Percentiles rank a stretch among this genome's conserved stretches.
phyloP scores from a whole-genome alignment of 768 basidiomycete species.

The Pleurotus platypus region DNA sequence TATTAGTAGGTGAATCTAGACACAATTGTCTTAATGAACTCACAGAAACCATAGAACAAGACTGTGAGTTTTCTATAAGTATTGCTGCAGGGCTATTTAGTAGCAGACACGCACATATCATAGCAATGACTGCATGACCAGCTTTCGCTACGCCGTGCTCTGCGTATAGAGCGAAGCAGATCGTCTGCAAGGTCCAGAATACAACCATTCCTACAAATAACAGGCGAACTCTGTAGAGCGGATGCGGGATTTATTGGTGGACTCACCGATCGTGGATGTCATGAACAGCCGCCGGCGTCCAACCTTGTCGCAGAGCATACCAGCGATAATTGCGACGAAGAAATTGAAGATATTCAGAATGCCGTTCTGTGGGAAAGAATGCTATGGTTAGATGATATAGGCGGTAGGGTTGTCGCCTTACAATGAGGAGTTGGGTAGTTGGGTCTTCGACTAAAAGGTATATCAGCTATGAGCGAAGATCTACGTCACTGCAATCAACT shows the following conservation, averaged over 20 bases:
- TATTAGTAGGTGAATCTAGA: background rate
- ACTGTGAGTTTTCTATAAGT: slow-evolving; percentile 11
- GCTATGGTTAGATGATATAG: slow-evolving; percentile 24
- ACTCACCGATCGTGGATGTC: slow-evolving; percentile 37
- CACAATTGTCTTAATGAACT: slow-evolving; percentile 10
- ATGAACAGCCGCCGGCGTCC: slow-evolving; percentile 52
- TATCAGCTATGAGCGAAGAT: background rate
- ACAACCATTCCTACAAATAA: slow-evolving; percentile 50
- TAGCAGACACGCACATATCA: slow-evolving; percentile 45
- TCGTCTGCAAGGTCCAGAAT: slow-evolving; percentile 55
- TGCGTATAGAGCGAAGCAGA: slow-evolving; percentile 41
- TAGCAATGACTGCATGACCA: slow-evolving; percentile 50
- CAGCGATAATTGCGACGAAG: slow-evolving; percentile 45
- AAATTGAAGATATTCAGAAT: slow-evolving; percentile 55
- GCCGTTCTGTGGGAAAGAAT: slow-evolving; percentile 44
- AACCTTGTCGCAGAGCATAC: slow-evolving; percentile 43
- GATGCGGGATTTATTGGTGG: too few relatives aligned
- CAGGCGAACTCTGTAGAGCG: slow-evolving; percentile 41
- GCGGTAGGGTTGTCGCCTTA: slow-evolving; percentile 11
- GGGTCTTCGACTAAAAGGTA: slow-evolving; percentile 20
- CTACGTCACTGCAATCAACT: background rate
- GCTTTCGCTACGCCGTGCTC: slow-evolving; percentile 26
- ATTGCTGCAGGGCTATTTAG: background rate
- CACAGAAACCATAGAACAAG: slow-evolving; percentile 29
- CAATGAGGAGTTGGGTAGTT: slow-evolving; percentile 14